A percentile compares a stretch with the other conserved stretches of the same genome.
These are phyloP conservation scores for Citrus reticulata DNA, from an alignment of 345 rosid genomes.

Conservation along the genomic window DNA sequence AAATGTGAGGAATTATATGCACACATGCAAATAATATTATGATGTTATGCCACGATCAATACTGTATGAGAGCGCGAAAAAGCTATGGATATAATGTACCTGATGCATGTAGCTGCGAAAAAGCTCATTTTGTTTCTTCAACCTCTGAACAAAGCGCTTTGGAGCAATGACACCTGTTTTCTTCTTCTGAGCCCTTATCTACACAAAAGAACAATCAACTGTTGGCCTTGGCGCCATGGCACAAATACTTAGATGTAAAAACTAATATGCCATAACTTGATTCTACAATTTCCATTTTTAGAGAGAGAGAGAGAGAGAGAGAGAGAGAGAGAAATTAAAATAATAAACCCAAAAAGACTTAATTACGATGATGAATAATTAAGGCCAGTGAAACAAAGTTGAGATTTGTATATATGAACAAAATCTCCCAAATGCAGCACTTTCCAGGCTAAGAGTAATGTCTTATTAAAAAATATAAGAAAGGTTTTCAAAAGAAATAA, in stretches of 20 bases:
- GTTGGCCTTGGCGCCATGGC: neutral
- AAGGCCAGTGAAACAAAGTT: neutral
- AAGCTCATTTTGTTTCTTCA: constrained; percentile 98
- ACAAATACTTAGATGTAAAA: neutral
- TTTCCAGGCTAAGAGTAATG: neutral
- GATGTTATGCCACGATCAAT: neutral
- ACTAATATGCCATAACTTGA: neutral
- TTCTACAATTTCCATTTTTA: neutral
- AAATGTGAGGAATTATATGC: neutral
- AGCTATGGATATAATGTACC: constrained; percentile 35
- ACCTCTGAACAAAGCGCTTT: constrained; percentile 93
- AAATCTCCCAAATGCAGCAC: neutral
- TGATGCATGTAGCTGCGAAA: constrained; percentile 99
- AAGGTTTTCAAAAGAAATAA: neutral
- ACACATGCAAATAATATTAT: too few relatives aligned
- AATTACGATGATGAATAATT: neutral
- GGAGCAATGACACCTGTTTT: constrained; percentile 99
- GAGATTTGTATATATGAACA: neutral
- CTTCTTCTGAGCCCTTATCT: constrained; percentile 99
- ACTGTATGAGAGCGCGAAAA: neutral
- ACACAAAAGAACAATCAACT: constrained; percentile 17
- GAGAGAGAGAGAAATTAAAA: too few relatives aligned
- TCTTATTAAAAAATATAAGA: neutral
- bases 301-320: neutral
- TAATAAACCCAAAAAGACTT: neutral